Conservation (phyloP, 1,139 yeast species). For the Meyerozyma athensensis region DNA sequence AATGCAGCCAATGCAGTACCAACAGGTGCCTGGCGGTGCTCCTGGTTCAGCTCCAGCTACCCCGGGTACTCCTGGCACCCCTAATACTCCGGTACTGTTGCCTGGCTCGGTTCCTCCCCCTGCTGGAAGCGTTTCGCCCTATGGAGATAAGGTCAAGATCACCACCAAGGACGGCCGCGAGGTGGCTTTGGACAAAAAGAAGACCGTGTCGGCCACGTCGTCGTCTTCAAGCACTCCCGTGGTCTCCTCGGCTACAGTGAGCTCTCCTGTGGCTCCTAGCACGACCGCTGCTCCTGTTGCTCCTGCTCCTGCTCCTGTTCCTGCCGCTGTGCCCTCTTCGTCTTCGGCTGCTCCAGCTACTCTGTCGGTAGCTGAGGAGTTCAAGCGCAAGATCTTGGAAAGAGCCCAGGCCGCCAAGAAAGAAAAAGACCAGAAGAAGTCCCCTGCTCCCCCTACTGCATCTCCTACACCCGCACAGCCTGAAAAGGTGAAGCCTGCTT, state of each 20-base stretch:
- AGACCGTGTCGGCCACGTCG: conserved; percentile 19
- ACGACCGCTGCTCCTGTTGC: conserved; percentile 10
- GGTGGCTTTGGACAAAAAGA: conserved; percentile 43
- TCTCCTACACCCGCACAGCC: conserved; percentile 14
- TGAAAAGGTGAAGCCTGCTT: conserved; percentile 7
- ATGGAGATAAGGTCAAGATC: conserved; percentile 24
- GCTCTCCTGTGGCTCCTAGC: conserved; percentile 8
- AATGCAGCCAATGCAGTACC: conserved; percentile 7
- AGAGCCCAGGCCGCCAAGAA: conserved; percentile 17
- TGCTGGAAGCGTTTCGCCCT: conserved; percentile 2
- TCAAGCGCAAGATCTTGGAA: conserved; percentile 21
- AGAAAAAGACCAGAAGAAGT: conserved; percentile 8
- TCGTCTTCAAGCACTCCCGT: conserved; percentile 14
- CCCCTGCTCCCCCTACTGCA: conserved; percentile 7
- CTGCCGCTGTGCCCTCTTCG: conserved; percentile 12
- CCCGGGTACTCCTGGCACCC: conserved; percentile 3
- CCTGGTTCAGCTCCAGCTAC: background rate
- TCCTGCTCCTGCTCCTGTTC: conserved; percentile 8
- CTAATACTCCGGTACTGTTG: background rate
- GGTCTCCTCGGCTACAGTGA: conserved; percentile 6
- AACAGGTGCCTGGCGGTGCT: conserved; percentile 5
- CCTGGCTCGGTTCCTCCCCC: background rate
- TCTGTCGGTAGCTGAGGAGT: conserved; percentile 19
- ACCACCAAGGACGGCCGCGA: conserved; percentile 47
- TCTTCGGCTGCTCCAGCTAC: conserved; percentile 6